Percentiles rank a stretch among this genome's conserved stretches.
phyloP scores from a whole-genome alignment of 106 monocot species.

The Dendrobium officinale region DNA sequence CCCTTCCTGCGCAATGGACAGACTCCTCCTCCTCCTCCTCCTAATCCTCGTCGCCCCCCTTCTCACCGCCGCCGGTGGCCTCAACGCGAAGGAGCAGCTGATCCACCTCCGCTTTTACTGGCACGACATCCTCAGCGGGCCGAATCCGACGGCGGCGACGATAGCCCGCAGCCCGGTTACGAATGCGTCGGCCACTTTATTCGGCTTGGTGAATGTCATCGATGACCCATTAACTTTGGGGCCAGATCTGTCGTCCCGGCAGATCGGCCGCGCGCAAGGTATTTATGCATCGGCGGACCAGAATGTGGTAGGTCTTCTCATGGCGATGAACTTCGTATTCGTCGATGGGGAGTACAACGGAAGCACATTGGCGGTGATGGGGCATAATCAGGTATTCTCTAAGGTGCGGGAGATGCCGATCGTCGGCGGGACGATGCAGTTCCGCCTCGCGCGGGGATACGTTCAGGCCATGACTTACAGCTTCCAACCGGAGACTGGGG shows the following conservation, averaged over 20 bases:
- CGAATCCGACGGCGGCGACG: background rate
- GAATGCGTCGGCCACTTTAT: conserved; percentile 1
- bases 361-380: conserved; percentile 33
- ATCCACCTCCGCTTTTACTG: conserved; percentile 20
- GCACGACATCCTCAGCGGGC: conserved; percentile 15
- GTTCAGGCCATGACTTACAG: conserved; percentile 21
- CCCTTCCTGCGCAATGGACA: no score
- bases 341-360: conserved; percentile 38
- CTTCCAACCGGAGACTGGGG: conserved; percentile 16
- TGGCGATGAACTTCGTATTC: conserved; percentile 10
- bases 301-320: conserved; percentile 16
- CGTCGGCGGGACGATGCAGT: conserved; percentile 37
- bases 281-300: conserved; percentile 22
- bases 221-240: conserved; percentile 41
- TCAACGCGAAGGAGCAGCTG: background rate
- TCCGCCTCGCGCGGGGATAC: conserved; percentile 35
- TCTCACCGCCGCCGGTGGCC: background rate
- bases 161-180: background rate
- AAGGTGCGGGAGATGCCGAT: conserved; percentile 47
- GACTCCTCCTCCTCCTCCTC: no score
- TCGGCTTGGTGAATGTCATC: conserved; percentile 27
- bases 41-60: background rate
- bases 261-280: conserved; percentile 44
- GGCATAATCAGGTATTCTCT: conserved; percentile 25
- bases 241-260: conserved; percentile 14